These are phyloP conservation scores for Mucor velutinosus DNA, from an alignment of 371 early-diverging fungal species.

Conservation along the genomic window DNA sequence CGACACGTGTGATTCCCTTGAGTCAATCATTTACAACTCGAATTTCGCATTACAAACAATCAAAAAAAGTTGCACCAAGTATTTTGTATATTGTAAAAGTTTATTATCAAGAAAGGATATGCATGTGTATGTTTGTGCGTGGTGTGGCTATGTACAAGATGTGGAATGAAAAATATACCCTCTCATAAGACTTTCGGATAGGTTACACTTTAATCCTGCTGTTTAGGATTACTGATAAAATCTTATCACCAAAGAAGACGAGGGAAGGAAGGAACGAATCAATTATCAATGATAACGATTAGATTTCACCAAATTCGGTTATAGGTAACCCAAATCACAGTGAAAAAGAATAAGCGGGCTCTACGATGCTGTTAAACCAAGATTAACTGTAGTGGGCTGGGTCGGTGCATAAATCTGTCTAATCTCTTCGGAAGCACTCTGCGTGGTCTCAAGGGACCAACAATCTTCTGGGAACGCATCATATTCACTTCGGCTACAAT, in stretches of 20 bases:
- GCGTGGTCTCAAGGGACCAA: conserved; percentile 59
- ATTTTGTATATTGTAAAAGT: not conserved
- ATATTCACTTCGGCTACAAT: conserved; percentile 63
- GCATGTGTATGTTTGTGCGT: not conserved
- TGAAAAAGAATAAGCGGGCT: not conserved
- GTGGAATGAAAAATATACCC: not conserved
- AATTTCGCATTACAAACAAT: not conserved
- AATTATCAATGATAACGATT: conserved; percentile 1
- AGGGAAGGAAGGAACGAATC: not conserved
- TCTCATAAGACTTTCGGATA: not conserved
- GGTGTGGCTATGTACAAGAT: not conserved
- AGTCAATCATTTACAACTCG: not conserved
- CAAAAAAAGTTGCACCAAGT: not conserved
- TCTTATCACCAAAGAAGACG: not conserved
- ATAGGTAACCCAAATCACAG: not conserved
- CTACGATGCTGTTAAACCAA: not conserved
- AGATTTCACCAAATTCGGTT: conserved; percentile 1
- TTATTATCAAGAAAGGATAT: not conserved
- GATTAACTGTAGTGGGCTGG: conserved; percentile 27
- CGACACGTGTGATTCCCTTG: not conserved
- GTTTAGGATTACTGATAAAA: not conserved
- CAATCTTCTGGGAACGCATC: conserved; percentile 64
- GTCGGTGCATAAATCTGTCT: conserved; percentile 27
- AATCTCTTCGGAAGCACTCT: conserved; percentile 50
- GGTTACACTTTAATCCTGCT: not conserved